Conservation (phyloP, 805 yeast species). For the Suhomyces xylopsoci region DNA sequence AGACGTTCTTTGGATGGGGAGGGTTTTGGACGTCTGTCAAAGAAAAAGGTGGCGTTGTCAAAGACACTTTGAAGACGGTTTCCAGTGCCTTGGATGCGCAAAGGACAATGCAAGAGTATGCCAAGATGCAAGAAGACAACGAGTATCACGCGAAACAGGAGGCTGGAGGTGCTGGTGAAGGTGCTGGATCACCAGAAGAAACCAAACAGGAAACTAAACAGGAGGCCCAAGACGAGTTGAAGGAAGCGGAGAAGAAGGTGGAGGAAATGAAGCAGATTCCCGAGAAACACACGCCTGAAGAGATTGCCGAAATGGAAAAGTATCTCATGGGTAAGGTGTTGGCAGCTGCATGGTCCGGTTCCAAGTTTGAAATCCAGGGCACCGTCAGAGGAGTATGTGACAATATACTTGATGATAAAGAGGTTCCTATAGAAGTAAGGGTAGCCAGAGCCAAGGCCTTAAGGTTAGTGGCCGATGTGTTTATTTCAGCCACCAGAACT, state of each 20-base stretch:
- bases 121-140: conserved; percentile 60
- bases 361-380: conserved; percentile 72
- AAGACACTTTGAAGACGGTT: conserved; percentile 68
- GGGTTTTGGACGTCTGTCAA: conserved; percentile 68
- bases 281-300: conserved; percentile 50
- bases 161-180: conserved; percentile 21
- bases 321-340: conserved; percentile 73
- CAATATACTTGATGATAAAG: conserved; percentile 55
- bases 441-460: conserved; percentile 63
- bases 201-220: conserved; percentile 13
- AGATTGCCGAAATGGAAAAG: conserved; percentile 68
- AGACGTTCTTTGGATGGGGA: conserved; percentile 59
- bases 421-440: conserved; percentile 44
- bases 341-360: conserved; percentile 83
- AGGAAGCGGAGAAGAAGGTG: conserved; percentile 6
- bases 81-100: conserved; percentile 78
- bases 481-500: conserved; percentile 55
- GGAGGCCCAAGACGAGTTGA: conserved; percentile 5
- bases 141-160: conserved; percentile 42
- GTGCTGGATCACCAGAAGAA: conserved; percentile 11
- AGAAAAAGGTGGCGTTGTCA: conserved; percentile 70
- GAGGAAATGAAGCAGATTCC: conserved; percentile 23
- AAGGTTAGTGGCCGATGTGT: conserved; percentile 60
- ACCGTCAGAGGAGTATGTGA: conserved; percentile 73
- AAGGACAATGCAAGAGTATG: conserved; percentile 68